phyloP scores from a whole-genome alignment of 2,329 filamentous ascomycete genomes.

The Rhinocladiella similis region DNA sequence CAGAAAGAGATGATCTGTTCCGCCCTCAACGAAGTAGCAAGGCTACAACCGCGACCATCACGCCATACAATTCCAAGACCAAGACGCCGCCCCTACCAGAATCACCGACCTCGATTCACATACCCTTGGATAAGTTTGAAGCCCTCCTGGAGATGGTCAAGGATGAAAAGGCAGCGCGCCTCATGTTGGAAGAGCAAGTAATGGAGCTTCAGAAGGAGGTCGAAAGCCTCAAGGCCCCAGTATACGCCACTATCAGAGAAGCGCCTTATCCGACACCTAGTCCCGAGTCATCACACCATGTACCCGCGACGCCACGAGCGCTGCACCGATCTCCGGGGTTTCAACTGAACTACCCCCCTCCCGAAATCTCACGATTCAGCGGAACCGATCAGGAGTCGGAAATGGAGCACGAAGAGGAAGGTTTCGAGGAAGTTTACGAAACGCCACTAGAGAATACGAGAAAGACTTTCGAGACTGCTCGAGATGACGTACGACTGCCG shows the following conservation, averaged over 20 bases:
- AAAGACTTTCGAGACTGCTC: slow-evolving; percentile 27
- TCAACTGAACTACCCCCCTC: slow-evolving; percentile 12
- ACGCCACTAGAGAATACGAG: slow-evolving; percentile 22
- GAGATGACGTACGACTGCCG: slow-evolving; percentile 5
- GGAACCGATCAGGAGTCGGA: slow-evolving; percentile 27
- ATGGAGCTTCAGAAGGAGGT: slow-evolving; percentile 42
- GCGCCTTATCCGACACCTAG: slow-evolving; percentile 24
- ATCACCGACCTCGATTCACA: slow-evolving; percentile 25
- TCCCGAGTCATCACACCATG: slow-evolving; percentile 19
- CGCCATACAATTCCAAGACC: slow-evolving; percentile 15
- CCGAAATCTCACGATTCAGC: slow-evolving; percentile 29
- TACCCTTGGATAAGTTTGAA: slow-evolving; percentile 47
- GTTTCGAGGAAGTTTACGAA: slow-evolving; percentile 28
- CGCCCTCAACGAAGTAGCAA: slow-evolving; percentile 24
- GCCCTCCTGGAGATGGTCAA: slow-evolving; percentile 47
- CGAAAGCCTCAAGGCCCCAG: slow-evolving; percentile 24
- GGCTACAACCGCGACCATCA: slow-evolving; percentile 28
- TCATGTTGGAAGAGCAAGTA: slow-evolving; percentile 46
- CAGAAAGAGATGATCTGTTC: slow-evolving; percentile 17
- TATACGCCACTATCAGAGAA: slow-evolving; percentile 27
- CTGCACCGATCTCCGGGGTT: slow-evolving; percentile 22
- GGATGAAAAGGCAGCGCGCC: slow-evolving; percentile 47
- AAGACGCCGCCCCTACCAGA: slow-evolving; percentile 17
- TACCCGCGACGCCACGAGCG: slow-evolving; percentile 7
- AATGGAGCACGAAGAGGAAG: slow-evolving; percentile 8